These are phyloP conservation scores for Tuctoria greenei DNA, from an alignment of 176 grass and related monocot genomes.

Conservation along the genomic window DNA sequence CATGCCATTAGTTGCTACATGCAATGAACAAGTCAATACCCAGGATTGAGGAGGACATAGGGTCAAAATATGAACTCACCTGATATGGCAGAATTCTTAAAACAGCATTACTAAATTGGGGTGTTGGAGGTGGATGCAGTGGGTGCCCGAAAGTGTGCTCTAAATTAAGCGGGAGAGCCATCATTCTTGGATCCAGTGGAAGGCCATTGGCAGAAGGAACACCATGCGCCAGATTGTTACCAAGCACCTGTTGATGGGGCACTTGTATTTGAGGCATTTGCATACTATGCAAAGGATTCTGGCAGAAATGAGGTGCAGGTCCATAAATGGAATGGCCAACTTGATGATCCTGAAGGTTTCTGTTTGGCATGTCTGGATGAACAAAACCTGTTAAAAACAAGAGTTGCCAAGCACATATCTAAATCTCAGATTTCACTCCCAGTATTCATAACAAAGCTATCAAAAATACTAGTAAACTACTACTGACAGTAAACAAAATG, in stretches of 20 bases:
- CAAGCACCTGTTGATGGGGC: constrained; percentile 35
- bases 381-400: constrained; percentile 39
- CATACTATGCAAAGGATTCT: constrained; percentile 44
- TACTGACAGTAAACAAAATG: not conserved
- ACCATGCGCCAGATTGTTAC: constrained; percentile 41
- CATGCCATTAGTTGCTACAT: constrained; percentile 22
- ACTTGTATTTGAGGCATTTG: constrained; percentile 46
- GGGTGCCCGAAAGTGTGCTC: constrained; percentile 40
- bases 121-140: constrained; percentile 24
- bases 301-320: constrained; percentile 39
- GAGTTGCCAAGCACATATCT: constrained; percentile 19
- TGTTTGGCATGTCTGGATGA: constrained; percentile 38
- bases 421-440: constrained; percentile 23
- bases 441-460: not conserved
- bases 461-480: not conserved
- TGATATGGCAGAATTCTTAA: constrained; percentile 46
- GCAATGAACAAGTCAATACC: not conserved
- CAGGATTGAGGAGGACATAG: not conserved
- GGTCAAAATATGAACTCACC: constrained; percentile 40
- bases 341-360: constrained; percentile 39
- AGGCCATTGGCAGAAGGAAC: constrained; percentile 27
- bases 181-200: constrained; percentile 51
- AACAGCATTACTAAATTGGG: constrained; percentile 36
- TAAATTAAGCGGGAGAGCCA: constrained; percentile 33
- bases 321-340: constrained; percentile 34